Percentiles rank a stretch among this genome's conserved stretches.
These are phyloP conservation scores for Fonsecaea monophora DNA, from an alignment of 2,329 filamentous ascomycete genomes.

Conservation along the genomic window DNA sequence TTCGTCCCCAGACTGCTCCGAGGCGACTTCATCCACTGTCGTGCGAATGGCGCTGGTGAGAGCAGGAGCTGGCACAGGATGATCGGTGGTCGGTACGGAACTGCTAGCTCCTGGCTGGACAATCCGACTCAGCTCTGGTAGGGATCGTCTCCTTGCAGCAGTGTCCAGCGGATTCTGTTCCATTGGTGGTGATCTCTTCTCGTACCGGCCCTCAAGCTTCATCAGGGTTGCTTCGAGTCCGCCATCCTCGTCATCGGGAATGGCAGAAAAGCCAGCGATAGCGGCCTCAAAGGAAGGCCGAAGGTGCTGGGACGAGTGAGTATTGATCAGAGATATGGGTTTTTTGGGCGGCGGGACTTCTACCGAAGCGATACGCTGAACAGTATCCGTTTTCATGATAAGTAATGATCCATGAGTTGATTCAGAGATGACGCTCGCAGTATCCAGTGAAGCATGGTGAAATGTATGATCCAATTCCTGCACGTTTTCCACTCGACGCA, in stretches of 20 bases:
- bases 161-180: constrained; percentile 34
- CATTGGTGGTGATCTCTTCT: constrained; percentile 55
- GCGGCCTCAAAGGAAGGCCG: constrained; percentile 83
- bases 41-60: constrained; percentile 12
- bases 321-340: constrained; percentile 54
- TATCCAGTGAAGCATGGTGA: constrained; percentile 48
- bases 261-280: constrained; percentile 82
- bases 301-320: constrained; percentile 63
- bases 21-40: constrained; percentile 23
- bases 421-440: constrained; percentile 46
- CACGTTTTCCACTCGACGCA: constrained; percentile 71
- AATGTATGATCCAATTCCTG: constrained; percentile 62
- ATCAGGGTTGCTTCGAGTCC: constrained; percentile 90
- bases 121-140: constrained; percentile 33
- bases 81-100: neutral
- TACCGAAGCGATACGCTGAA: constrained; percentile 33
- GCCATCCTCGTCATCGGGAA: constrained; percentile 87
- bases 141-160: constrained; percentile 25
- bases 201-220: constrained; percentile 88
- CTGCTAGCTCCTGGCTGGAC: constrained; percentile 11
- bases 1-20: constrained; percentile 24
- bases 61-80: neutral
- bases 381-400: constrained; percentile 39
- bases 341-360: constrained; percentile 43
- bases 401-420: constrained; percentile 40